Base-by-base conservation (phyloP, 345 rosid genomes). In the Raphanus sativus region DNA sequence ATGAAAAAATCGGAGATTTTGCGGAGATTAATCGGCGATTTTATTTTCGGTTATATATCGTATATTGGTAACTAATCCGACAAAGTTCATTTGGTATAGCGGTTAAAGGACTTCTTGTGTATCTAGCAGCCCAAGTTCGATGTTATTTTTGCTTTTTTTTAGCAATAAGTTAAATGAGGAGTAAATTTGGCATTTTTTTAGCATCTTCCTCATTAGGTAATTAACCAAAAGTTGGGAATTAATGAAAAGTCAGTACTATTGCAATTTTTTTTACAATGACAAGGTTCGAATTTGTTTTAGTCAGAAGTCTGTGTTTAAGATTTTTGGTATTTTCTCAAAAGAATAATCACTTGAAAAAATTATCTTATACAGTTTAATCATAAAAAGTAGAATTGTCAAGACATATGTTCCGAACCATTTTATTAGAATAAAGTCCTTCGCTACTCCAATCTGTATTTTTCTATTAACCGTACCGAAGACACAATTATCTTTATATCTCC, bases 331-430 rank as follows among this genome's bases (percentile, higher is more conserved):
- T 42, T 48, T n/a, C 13, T 13, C 5, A 11, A 13, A 5, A 10
- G 32, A 58, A 26, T 26, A 7, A 5, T 12, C 28, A 33, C 4
- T 3, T 13, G 6, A 54, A 34, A 13, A 7, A 7, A 29, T 17
- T 45, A 73, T 73, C 33, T 13, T 32, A 30, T 21, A 62, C 32
- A 50, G 30, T 72, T 45, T 25, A 10, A 59, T 21, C 8, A 28
- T 4, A 40, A 60, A 42, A 26, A 16, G 4, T 42, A 67, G 9
- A 16, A 2, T 4, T 28, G 34, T 59, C 7, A 4, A 69, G 55
- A 76, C n/a, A 76, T n/a, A 32, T 70, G 60, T 30, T 59, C 73
- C 67, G 32, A 67, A 45, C 62, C 17, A 60, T 10, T 25, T 76
- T 76, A 62, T 77, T 70, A 63, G 66, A 21, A 21, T 21, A 21